Percentiles rank a stretch among this genome's conserved stretches.
Evolutionary conservation across 2,329 filamentous ascomycete species (phyloP).

Genomic region (Microcyclosporella mali): DNA sequence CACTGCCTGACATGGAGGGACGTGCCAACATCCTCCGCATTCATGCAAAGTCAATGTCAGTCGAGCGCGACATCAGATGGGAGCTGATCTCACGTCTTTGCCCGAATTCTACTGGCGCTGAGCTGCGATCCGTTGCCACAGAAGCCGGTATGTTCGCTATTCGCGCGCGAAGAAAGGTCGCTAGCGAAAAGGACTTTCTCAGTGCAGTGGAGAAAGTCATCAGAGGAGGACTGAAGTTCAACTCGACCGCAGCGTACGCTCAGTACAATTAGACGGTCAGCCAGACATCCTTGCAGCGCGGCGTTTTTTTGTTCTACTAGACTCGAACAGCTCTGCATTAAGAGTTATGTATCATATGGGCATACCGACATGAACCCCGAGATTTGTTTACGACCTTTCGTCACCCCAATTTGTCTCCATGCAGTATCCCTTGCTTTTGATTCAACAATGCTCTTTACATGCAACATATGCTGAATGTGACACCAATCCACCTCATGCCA

Average conservation of each 20-base stretch:
- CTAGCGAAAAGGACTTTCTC: slow-evolving; percentile 97
- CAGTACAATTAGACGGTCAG: slow-evolving; percentile 83
- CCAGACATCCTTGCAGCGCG: slow-evolving; percentile 9
- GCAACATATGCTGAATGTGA: no score
- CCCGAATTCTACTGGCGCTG: slow-evolving; percentile 94
- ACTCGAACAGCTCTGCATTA: slow-evolving; percentile 6
- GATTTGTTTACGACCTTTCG: no score
- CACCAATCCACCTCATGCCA: no score
- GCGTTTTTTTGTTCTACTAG: slow-evolving; percentile 14
- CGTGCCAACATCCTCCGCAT: slow-evolving; percentile 96
- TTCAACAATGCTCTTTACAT: no score
- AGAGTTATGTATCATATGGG: slow-evolving; percentile 16
- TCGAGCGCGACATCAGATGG: slow-evolving; percentile 98
- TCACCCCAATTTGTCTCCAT: no score
- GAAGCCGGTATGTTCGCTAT: slow-evolving; percentile 99
- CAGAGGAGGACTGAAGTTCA: slow-evolving; percentile 98
- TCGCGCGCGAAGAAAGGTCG: slow-evolving; percentile 88
- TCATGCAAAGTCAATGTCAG: slow-evolving; percentile 99
- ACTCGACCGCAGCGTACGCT: slow-evolving; percentile 95
- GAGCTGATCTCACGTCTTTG: slow-evolving; percentile 95
- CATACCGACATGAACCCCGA: neutral
- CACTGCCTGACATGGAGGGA: slow-evolving; percentile 91
- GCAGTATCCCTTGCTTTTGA: no score
- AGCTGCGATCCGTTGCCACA: slow-evolving; percentile 91
- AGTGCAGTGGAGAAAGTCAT: slow-evolving; percentile 99